phyloP scores from a whole-genome alignment of 2,329 filamentous ascomycete species.

The Grosmannia clavigera region DNA sequence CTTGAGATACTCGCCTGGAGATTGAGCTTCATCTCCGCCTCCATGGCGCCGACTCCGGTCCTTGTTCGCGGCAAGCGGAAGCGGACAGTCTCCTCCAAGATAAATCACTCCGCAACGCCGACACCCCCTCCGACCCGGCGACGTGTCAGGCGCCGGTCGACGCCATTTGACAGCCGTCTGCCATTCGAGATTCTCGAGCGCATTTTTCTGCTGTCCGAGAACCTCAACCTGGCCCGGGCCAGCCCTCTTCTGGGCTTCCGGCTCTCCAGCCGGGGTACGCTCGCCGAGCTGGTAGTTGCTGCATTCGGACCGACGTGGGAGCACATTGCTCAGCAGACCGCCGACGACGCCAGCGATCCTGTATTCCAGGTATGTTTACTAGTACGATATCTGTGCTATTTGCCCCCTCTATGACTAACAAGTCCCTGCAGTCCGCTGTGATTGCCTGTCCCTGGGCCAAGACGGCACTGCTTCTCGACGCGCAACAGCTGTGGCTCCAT shows the following conservation, averaged over 20 bases:
- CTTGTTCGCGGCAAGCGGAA: not conserved
- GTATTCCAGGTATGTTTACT: slow-evolving; percentile 23
- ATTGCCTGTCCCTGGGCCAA: slow-evolving; percentile 10
- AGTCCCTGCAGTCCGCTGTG: not conserved
- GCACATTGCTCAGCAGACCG: slow-evolving; percentile 1
- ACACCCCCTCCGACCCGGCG: not conserved
- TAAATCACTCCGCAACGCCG: not conserved
- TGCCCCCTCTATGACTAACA: not conserved
- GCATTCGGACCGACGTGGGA: slow-evolving; percentile 30
- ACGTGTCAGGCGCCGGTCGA: not conserved
- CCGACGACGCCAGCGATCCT: slow-evolving; percentile 9
- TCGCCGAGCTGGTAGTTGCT: slow-evolving; percentile 20
- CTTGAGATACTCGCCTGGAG: not conserved
- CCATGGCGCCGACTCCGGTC: not conserved
- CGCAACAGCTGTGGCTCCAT: slow-evolving; percentile 10
- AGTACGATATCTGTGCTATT: not conserved
- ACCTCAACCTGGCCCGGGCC: slow-evolving; percentile 32
- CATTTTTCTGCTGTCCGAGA: slow-evolving; percentile 38
- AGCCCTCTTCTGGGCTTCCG: slow-evolving; percentile 31
- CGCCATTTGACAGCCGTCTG: slow-evolving; percentile 15
- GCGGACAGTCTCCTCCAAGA: not conserved
- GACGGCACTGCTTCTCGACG: slow-evolving; percentile 9
- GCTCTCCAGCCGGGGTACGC: slow-evolving; percentile 27
- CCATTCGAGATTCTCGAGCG: slow-evolving; percentile 41
- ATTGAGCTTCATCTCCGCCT: not conserved